Evolutionary conservation across 2,329 filamentous ascomycete genomes (phyloP), one percentile per base, ranked within the genome.

Genomic region (Epichloe uncinata): DNA sequence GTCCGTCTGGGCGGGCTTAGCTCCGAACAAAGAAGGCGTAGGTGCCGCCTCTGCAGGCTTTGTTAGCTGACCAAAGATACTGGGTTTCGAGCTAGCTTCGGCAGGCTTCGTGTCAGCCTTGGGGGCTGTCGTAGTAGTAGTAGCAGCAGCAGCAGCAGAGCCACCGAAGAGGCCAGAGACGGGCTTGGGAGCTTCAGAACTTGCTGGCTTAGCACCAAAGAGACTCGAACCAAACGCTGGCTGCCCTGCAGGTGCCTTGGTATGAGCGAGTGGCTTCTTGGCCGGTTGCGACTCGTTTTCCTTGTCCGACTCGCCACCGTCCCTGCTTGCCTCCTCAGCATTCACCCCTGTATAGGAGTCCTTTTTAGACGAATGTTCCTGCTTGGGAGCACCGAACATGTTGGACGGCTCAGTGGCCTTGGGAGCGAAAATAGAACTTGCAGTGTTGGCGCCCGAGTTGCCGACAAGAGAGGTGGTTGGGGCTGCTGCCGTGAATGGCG

Each of bases 301-400:
- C 59, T 71, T 72, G 57, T 72, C 69, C 9, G 69, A 72, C 55
- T 72, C 69, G 40, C 60, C 60, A 40, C 62, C 67, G 41, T 63
- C 60, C 55, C 67, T 63, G 44, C 60, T 60, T 18, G 57, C 54
- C 13, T 62, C 61, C 15, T 63, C 59, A 4, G 56, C 50, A 22
- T 51, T 46, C 22, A 54, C 52, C 47, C 55, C 55, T 2, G 55
- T 53, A 9, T 60, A 56, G 8, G 60, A 55, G 34, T 57, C 59
- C 46, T 64, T 61, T 60, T 60, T 59, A 4, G 54, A 52, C 40
- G 61, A 52, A 52, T 59, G 57, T 6, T 63, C 60, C 35, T 59
- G 56, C 55, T 66, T 68, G 3, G 61, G 53, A 7, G 66, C 58
- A 22, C 66, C 66, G 46, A 70, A 70, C 6, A 67, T 43, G 50